phyloP scores from a whole-genome alignment of 2,329 filamentous ascomycete genomes.

The Paecilomyces dactylethromorphus region DNA sequence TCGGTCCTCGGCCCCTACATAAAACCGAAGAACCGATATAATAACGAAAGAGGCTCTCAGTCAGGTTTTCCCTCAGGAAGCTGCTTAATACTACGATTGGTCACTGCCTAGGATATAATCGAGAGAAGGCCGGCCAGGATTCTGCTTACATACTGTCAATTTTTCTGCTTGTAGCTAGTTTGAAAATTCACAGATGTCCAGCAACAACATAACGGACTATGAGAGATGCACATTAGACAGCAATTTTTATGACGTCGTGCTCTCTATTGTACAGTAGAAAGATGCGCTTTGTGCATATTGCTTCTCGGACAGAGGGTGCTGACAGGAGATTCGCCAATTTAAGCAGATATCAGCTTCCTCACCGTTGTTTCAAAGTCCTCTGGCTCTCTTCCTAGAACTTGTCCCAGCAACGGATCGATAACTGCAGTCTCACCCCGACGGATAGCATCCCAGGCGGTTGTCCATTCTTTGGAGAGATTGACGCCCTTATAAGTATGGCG shows the following conservation, averaged over 20 bases:
- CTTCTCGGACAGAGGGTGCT: neutral
- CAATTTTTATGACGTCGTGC: neutral
- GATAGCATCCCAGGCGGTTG: conserved; percentile 44
- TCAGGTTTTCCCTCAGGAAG: too few species aligned
- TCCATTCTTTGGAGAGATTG: conserved; percentile 39
- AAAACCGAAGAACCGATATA: too few species aligned
- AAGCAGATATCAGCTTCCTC: neutral
- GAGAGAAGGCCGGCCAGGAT: too few species aligned
- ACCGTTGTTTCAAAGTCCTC: conserved; percentile 34
- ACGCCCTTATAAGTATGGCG: conserved; percentile 28
- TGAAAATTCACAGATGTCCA: neutral
- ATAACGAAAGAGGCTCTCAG: too few species aligned
- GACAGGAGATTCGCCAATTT: neutral
- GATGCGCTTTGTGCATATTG: too few species aligned
- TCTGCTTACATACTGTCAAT: too few species aligned
- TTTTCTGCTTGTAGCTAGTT: neutral
- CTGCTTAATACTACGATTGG: too few species aligned
- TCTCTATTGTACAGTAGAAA: neutral
- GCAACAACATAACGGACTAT: neutral
- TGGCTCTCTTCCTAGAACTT: conserved; percentile 38
- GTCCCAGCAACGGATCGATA: conserved; percentile 31
- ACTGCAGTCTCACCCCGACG: conserved; percentile 37
- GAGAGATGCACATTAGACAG: neutral
- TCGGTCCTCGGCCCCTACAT: neutral
- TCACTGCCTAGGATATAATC: neutral